phyloP scores from a whole-genome alignment of 768 basidiomycete species.

The Trametes cinnabarina region DNA sequence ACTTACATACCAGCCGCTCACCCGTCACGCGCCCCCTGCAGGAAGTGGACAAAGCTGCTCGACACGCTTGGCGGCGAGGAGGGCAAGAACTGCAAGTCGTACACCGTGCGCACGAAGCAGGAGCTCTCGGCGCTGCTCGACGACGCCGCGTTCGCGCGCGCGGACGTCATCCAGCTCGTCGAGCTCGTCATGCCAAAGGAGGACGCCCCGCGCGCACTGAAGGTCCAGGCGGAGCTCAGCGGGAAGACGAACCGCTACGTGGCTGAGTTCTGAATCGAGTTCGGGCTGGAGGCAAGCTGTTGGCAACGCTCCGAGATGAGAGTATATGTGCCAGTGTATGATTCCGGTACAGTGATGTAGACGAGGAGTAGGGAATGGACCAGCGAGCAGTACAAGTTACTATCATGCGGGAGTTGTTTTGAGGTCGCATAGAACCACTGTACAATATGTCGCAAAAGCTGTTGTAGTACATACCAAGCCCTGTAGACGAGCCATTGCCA shows the following conservation, averaged over 20 bases:
- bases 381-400: too few relatives aligned
- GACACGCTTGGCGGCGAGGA: slow-evolving; percentile 54
- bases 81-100: slow-evolving; percentile 53
- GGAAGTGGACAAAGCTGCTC: slow-evolving; percentile 69
- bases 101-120: slow-evolving; percentile 62
- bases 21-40: slow-evolving; percentile 12
- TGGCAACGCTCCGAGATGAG: too few relatives aligned
- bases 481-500: too few relatives aligned
- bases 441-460: background rate
- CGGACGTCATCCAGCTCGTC: slow-evolving; percentile 72
- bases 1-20: too few relatives aligned
- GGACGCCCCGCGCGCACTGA: slow-evolving; percentile 69
- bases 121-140: slow-evolving; percentile 70
- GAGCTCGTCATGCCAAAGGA: slow-evolving; percentile 73
- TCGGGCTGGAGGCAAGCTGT: background rate
- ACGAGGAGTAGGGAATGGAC: background rate
- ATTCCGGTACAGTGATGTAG: too few relatives aligned
- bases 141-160: slow-evolving; percentile 55
- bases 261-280: background rate
- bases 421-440: background rate
- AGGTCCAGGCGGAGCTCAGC: slow-evolving; percentile 54
- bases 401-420: too few relatives aligned
- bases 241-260: slow-evolving; percentile 49
- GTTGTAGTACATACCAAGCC: background rate
- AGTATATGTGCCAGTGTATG: too few relatives aligned